Evolutionary conservation across 257 asterid species (phyloP).

Genomic region (Solanum arcanum): DNA sequence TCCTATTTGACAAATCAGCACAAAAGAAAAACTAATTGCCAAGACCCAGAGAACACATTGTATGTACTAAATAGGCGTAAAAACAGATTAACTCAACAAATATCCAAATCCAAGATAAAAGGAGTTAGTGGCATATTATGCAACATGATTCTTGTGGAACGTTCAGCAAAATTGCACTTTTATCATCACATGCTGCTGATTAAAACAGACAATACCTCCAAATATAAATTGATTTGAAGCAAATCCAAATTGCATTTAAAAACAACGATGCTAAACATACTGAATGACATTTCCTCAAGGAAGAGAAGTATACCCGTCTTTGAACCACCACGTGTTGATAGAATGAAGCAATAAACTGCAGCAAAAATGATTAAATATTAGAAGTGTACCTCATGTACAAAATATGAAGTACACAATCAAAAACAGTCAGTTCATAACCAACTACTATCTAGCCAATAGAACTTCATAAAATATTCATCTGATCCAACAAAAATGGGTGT

Average conservation of each 20-base stretch:
- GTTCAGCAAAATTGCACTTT: not conserved
- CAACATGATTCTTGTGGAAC: not conserved
- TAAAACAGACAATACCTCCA: not conserved
- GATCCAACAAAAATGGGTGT: not conserved
- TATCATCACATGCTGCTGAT: not conserved
- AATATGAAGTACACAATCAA: not conserved
- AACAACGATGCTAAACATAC: not conserved
- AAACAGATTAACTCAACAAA: not conserved
- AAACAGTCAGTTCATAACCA: not conserved
- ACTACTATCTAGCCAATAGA: not conserved
- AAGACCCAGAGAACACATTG: not conserved
- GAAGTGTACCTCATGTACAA: not conserved
- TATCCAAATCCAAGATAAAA: not conserved
- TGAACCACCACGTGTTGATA: slow-evolving; percentile 95
- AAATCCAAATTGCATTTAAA: not conserved
- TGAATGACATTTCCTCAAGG: not conserved
- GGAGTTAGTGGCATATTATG: not conserved
- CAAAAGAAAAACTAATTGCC: not conserved
- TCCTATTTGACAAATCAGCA: not conserved
- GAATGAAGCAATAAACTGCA: slow-evolving; percentile 95
- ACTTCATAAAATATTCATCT: not conserved
- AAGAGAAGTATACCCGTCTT: slow-evolving; percentile 55
- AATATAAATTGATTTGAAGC: not conserved
- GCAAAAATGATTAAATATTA: not conserved
- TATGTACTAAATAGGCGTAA: not conserved